A percentile compares a stretch with the other conserved stretches of the same genome.
Evolutionary conservation across 768 basidiomycete genomes (phyloP).

Genomic region (Collybiopsis luxurians): DNA sequence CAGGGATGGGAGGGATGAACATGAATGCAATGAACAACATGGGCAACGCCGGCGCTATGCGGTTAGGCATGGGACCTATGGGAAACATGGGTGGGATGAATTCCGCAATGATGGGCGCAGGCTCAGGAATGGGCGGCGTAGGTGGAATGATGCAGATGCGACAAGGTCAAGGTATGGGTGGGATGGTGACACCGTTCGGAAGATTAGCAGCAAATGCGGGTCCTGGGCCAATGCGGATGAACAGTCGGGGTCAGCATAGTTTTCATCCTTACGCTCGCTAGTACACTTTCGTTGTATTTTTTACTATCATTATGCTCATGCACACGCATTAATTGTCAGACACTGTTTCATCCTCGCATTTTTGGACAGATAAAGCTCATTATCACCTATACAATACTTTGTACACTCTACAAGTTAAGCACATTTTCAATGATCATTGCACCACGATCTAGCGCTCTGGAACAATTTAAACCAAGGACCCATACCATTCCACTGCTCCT

Average conservation of each 20-base stretch:
- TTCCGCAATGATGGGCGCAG: slow-evolving; percentile 12
- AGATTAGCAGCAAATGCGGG: slow-evolving; percentile 40
- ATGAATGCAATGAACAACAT: slow-evolving; percentile 30
- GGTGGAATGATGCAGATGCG: slow-evolving; percentile 14
- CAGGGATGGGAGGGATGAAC: slow-evolving; percentile 21
- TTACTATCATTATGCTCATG: not conserved
- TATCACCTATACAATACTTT: not conserved
- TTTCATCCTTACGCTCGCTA: slow-evolving; percentile 69
- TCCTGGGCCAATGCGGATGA: slow-evolving; percentile 46
- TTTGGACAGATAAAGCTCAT: too few relatives aligned
- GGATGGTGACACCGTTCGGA: slow-evolving; percentile 28
- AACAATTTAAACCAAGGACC: slow-evolving; percentile 97
- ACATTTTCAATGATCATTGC: slow-evolving; percentile 15
- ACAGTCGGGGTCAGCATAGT: slow-evolving; percentile 52
- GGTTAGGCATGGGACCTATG: slow-evolving; percentile 33
- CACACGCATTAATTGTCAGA: too few relatives aligned
- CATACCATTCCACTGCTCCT: slow-evolving; percentile 60
- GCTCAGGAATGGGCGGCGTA: slow-evolving; percentile 8
- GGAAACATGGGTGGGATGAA: slow-evolving; percentile 18
- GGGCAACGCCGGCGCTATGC: slow-evolving; percentile 35
- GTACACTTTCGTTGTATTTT: slow-evolving; percentile 3
- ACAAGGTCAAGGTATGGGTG: slow-evolving; percentile 17
- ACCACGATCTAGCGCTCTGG: slow-evolving; percentile 85
- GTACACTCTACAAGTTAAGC: not conserved
- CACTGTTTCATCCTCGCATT: too few relatives aligned